Percentiles rank a stretch among this genome's conserved stretches.
These are phyloP conservation scores for Pelargonium citronellum DNA, from an alignment of 441 rosid species.

Conservation along the genomic window DNA sequence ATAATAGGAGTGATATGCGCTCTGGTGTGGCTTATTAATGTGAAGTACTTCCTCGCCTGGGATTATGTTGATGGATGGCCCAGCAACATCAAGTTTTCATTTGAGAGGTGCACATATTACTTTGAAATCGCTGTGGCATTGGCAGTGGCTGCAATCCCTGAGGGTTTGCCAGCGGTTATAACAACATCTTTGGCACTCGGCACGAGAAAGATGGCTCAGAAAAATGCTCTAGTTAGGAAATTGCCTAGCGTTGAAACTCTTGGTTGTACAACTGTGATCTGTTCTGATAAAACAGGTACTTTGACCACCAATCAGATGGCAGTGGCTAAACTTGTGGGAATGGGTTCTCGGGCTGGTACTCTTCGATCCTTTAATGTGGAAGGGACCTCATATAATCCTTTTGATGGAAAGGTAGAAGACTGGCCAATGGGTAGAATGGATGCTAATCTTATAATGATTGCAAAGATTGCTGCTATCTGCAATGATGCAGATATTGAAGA, in stretches of 20 bases:
- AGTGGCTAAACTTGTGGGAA: conserved; percentile 34
- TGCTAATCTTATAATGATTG: conserved; percentile 41
- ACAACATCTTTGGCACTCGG: conserved; percentile 45
- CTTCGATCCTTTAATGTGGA: conserved; percentile 39
- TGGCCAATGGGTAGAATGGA: conserved; percentile 34
- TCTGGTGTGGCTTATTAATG: conserved; percentile 8
- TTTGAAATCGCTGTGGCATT: conserved; percentile 43
- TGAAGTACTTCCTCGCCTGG: conserved; percentile 32
- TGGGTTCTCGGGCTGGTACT: conserved; percentile 22
- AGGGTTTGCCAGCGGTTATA: conserved; percentile 46
- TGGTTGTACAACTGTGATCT: conserved; percentile 48
- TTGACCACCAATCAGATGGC: conserved; percentile 52
- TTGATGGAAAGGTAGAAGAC: conserved; percentile 36
- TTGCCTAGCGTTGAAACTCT: conserved; percentile 46
- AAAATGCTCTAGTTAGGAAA: conserved; percentile 41
- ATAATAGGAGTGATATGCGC: neutral
- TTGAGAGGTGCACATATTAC: conserved; percentile 44
- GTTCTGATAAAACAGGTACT: conserved; percentile 49
- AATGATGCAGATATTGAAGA: conserved; percentile 34
- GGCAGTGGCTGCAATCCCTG: conserved; percentile 47
- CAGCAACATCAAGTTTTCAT: conserved; percentile 35
- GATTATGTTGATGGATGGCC: conserved; percentile 41
- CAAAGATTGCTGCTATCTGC: conserved; percentile 39
- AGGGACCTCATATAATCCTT: conserved; percentile 40
- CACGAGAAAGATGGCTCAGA: conserved; percentile 21